Base-by-base conservation (phyloP, 495 filamentous ascomycete species). In the Aspergillus olivimuriae region DNA sequence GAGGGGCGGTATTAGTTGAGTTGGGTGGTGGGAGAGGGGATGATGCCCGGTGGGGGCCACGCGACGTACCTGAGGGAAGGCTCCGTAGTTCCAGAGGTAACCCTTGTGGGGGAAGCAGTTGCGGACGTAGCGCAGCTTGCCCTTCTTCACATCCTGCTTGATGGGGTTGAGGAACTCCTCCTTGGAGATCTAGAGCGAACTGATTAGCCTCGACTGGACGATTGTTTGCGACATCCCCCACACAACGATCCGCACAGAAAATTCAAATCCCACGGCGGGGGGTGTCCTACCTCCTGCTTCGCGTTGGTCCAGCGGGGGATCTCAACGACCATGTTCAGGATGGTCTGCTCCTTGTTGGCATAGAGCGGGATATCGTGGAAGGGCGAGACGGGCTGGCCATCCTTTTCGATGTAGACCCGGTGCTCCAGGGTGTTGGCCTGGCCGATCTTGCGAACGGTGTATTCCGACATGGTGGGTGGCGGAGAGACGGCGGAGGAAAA, bases 31-130 rank as follows among this genome's bases (percentile, higher is more conserved):
- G 22, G 16, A 14, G 11, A n/a, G 16, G 3, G 12, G 6, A n/a
- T n/a, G 15, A 32, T 9, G 6, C 37, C 15, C 26, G 12, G 20
- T n/a, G 21, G 8, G 19, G 34, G 1, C 11, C 26, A 18, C 23
- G 1, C 10, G 28, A 62, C 74, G 50, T 75, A 89, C 87, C 76
- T 92, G 92, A 56, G 94, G 92, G 82, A 99, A 97, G 70, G 89
- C 88, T 69, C 92, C 92, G 68, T 99, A 99, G 79, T 97, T 99
- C 94, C 94, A 99, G 52, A 97, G 86, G 68, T 97, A 99, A 41
- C 92, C 92, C 80, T 97, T 95, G 81, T 99, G 94, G 52, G 92
- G 92, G 80, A 99, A 99, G 81, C 92, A 97, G 83, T 99, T 99
- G 69, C 92, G 88, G 66, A 99, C 94, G 65, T 81, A 99, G 53